These are phyloP conservation scores for Vigna reflexopilosa DNA, from an alignment of 306 rosid species.

Conservation along the genomic window DNA sequence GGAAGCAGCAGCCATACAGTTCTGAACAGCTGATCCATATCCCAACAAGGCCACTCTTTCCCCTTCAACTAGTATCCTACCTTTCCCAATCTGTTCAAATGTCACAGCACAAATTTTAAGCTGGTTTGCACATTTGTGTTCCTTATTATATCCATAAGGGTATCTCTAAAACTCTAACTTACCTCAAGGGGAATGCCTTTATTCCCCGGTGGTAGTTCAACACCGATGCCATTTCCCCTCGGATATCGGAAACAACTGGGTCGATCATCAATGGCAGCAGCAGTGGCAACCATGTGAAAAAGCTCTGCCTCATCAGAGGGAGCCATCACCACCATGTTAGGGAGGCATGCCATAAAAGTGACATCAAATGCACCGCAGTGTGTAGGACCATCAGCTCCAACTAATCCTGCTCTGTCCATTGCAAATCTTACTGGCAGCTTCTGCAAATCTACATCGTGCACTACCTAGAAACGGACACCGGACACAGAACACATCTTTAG, in stretches of 20 bases:
- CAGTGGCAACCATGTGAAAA: constrained; percentile 94
- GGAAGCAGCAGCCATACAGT: constrained; percentile 73
- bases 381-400: constrained; percentile 94
- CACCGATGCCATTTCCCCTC: constrained; percentile 85
- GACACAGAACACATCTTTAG: constrained; percentile 18
- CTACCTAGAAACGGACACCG: constrained; percentile 61
- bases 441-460: constrained; percentile 95
- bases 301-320: constrained; percentile 92
- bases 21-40: constrained; percentile 82
- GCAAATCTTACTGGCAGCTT: constrained; percentile 91
- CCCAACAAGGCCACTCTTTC: constrained; percentile 92
- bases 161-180: neutral
- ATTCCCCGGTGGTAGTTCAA: constrained; percentile 71
- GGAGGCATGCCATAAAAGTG: constrained; percentile 93
- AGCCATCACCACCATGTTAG: constrained; percentile 99
- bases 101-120: no score
- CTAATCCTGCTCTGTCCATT: constrained; percentile 89
- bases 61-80: constrained; percentile 81
- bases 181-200: constrained; percentile 77
- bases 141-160: neutral
- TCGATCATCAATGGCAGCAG: constrained; percentile 82
- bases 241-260: constrained; percentile 94
- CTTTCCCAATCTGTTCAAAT: constrained; percentile 70
- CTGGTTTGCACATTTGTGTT: neutral
- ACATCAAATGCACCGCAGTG: constrained; percentile 90